Conservation (phyloP, 1,139 yeast genomes). For the Suhomyces anneliseae region DNA sequence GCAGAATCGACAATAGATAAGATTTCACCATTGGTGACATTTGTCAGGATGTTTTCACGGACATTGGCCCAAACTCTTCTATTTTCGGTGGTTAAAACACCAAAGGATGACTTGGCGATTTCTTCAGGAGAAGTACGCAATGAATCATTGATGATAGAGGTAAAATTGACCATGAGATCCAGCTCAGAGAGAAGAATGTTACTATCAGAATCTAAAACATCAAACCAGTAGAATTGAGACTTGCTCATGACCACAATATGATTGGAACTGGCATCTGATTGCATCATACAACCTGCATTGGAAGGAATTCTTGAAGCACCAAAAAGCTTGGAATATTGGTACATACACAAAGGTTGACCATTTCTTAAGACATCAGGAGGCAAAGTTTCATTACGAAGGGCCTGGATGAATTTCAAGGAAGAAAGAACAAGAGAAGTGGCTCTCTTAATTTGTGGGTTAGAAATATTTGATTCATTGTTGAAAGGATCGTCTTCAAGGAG, state of each 20-base stretch:
- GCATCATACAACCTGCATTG: slow-evolving; percentile 76
- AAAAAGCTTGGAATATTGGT: slow-evolving; percentile 80
- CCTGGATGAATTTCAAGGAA: slow-evolving; percentile 74
- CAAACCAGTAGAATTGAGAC: slow-evolving; percentile 93
- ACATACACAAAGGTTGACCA: slow-evolving; percentile 78
- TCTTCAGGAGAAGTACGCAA: slow-evolving; percentile 58
- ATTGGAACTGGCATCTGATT: slow-evolving; percentile 69
- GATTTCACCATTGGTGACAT: slow-evolving; percentile 63
- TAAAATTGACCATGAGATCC: slow-evolving; percentile 73
- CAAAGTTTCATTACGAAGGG: slow-evolving; percentile 70
- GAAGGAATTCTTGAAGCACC: slow-evolving; percentile 89
- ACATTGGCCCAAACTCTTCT: slow-evolving; percentile 82
- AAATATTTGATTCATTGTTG: slow-evolving; percentile 53
- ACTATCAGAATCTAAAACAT: slow-evolving; percentile 72
- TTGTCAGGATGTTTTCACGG: slow-evolving; percentile 49
- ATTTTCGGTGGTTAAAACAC: slow-evolving; percentile 86
- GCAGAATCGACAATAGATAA: slow-evolving; percentile 76
- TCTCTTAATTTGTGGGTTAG: slow-evolving; percentile 68
- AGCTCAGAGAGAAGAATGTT: slow-evolving; percentile 70
- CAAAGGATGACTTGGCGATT: slow-evolving; percentile 80
- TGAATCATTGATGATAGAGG: slow-evolving; percentile 75
- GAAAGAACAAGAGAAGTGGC: slow-evolving; percentile 82
- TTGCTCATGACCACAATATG: slow-evolving; percentile 84
- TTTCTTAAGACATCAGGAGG: slow-evolving; percentile 71
- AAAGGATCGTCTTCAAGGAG: slow-evolving; percentile 89